Base-by-base conservation (phyloP, 2,329 filamentous ascomycete species). In the Chalaropsis ovoidea region DNA sequence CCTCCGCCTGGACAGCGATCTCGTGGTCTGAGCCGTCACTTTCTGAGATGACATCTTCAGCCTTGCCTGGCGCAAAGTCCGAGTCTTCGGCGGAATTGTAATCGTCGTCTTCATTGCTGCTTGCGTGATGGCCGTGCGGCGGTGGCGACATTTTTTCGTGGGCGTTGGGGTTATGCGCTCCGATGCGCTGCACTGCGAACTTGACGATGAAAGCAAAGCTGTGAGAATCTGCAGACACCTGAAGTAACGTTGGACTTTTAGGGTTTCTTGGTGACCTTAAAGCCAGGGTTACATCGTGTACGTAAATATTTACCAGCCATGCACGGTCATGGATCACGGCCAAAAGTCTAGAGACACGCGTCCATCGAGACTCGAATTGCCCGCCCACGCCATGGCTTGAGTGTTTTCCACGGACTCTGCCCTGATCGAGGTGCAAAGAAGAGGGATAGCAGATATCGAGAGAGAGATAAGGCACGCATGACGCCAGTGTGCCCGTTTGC, bases 61-160 rank as follows among this genome's bases (percentile, higher is more conserved):
- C 75, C 11, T 76, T 77, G 19, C 78, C 84, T n/a, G 82, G 83
- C 27, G 85, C 81, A 68, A 90, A 90, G 72, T 90, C 86, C 10
- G 86, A 88, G 72, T 90, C 87, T 69, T 89, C 84, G 2, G 86
- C 86, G 1, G 86, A 89, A 17, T 80, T 82, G 70, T 89, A 89
- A 67, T 83, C 61, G 2, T 62, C 63, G 22, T 63, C 60, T n/a
- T 52, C 61, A 35, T 61, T 41, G 19, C 27, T 24, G 42, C 56
- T 31, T 31, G 31, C 24, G 22, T 22, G 13, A 11, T 17, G 17
- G n/a, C 35, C 19, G 5, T 13, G 24, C 19, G 45, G n/a, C n/a
- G 49, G 35, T 27, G 52, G 52, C 49, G 41, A 22, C 22, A 62
- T 67, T 22, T 11, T 41, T 45, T 42, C 31, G 22, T 35, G 15